Evolutionary conservation across 73 alveolate genomes (phyloP), one percentile per base, ranked within the genome.

Genomic region (Uronychia setigera): DNA sequence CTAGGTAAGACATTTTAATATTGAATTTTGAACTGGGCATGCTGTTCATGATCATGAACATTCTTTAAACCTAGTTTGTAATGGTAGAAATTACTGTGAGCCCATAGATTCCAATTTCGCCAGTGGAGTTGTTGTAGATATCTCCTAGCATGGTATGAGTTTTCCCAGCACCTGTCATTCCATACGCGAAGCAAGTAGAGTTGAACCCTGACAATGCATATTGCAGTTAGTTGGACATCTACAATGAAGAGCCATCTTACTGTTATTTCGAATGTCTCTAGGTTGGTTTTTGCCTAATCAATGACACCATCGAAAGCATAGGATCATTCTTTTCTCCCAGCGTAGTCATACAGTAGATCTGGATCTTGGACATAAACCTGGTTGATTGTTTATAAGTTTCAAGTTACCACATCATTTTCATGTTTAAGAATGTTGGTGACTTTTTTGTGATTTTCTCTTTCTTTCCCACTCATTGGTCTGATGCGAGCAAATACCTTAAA

Each of bases 161-260:
- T 86, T 96, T 96, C 0, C 99, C 99, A 19, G 98, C 95, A 11
- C 98, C 98, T 35, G 99, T 96, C 77, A 93, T 96, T 34, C 99
- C 99, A 88, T 96, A 96, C 31, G 99, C 99, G 84, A 96, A 96
- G 82, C 94, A 85, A 29, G 99, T 94, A 31, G 96, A 95, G 87
- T 96, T 96, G 85, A 82, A 96, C 0, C 99, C 99, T 28, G 83
- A 87, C 9, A 96, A 75, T 1, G 94, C 77, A 83, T 95, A 92
- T 67, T 46, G 92, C 94, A 5, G 93, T 89, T 80, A 96, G 86
- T 27, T 95, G 67, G 67, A 5, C 5, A 46, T 46, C 67, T 46
- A 96, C 81, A 88, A 87, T 46, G 5, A 46, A 11, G 67, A 46
- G 67, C n/a, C 67, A 5, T 46, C n/a, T 46, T 11, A 97, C 91